Conservation (phyloP, 2,329 filamentous ascomycete species). For the Cordyceps pruinosa region DNA sequence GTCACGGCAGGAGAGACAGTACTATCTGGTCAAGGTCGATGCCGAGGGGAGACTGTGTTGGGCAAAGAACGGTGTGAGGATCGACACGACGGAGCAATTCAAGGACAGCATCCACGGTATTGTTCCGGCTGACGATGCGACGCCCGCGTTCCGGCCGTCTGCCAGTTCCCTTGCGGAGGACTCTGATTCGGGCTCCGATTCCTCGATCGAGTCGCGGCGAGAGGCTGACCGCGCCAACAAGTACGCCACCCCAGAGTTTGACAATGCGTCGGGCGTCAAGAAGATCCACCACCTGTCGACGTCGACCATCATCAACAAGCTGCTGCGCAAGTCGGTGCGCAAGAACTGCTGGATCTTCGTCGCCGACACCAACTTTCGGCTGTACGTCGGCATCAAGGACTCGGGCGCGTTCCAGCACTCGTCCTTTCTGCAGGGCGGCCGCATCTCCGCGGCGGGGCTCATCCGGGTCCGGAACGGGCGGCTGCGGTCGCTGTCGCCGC, state of each 20-base stretch:
- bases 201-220: conserved; percentile 38
- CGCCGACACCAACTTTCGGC: conserved; percentile 73
- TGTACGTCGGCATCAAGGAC: conserved; percentile 88
- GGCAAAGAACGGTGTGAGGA: conserved; percentile 72
- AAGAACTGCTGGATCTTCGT: conserved; percentile 95
- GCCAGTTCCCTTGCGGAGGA: conserved; percentile 14
- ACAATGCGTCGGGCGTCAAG: conserved; percentile 50
- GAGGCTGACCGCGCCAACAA: conserved; percentile 56
- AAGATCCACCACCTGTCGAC: conserved; percentile 59
- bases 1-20: conserved; percentile 70
- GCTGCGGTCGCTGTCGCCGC: conserved; percentile 62
- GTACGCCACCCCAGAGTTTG: conserved; percentile 58
- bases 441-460: conserved; percentile 75
- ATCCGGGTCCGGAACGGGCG: conserved; percentile 80
- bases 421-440: conserved; percentile 76
- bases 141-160: conserved; percentile 42
- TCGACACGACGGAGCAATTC: conserved; percentile 69
- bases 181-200: conserved; percentile 28
- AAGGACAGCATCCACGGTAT: conserved; percentile 75
- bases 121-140: conserved; percentile 53
- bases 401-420: conserved; percentile 86
- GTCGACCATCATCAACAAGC: conserved; percentile 67
- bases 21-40: conserved; percentile 76
- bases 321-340: conserved; percentile 70
- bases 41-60: conserved; percentile 69